Percentiles rank a stretch among this genome's conserved stretches.
These are phyloP conservation scores for Ceratopteris richardii DNA, from an alignment of 75 land plant species.

Conservation along the genomic window DNA sequence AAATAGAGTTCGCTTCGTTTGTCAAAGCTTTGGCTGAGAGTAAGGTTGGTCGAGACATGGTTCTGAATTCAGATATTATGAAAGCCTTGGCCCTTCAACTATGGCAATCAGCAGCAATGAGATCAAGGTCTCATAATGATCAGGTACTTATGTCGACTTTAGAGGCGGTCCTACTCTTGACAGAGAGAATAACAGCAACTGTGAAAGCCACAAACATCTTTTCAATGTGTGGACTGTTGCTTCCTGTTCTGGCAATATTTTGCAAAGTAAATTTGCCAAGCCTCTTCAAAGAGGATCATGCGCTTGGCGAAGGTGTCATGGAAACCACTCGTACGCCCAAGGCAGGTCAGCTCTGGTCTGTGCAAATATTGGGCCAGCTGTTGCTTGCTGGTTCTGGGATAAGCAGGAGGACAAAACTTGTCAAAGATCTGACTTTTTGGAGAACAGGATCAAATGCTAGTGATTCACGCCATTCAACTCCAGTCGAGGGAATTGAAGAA, in stretches of 20 bases:
- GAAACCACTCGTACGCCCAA: conserved; percentile 4
- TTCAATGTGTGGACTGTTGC: conserved; percentile 19
- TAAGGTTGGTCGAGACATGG: conserved; percentile 10
- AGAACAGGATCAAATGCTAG: conserved; percentile 18
- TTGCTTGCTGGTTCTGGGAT: conserved; percentile 40
- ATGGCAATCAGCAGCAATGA: conserved; percentile 28
- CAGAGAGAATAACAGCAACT: conserved; percentile 34
- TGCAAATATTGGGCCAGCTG: conserved; percentile 38
- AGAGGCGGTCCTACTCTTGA: conserved; percentile 22
- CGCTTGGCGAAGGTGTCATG: neutral
- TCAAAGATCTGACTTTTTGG: conserved; percentile 27
- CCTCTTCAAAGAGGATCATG: neutral
- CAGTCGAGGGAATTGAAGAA: conserved; percentile 23
- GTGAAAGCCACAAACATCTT: conserved; percentile 34
- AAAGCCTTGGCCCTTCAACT: conserved; percentile 22
- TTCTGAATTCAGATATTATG: conserved; percentile 33
- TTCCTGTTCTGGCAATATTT: conserved; percentile 38
- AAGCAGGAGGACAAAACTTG: conserved; percentile 33
- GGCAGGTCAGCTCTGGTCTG: conserved; percentile 24
- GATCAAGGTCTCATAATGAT: conserved; percentile 17
- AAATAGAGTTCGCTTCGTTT: conserved; percentile 26
- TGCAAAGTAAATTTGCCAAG: conserved; percentile 24
- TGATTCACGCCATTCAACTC: conserved; percentile 10
- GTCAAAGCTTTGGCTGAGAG: conserved; percentile 18
- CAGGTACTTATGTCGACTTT: conserved; percentile 30